Evolutionary conservation across 164 flowering plant genomes (phyloP).

Genomic region (Taxillus chinensis): DNA sequence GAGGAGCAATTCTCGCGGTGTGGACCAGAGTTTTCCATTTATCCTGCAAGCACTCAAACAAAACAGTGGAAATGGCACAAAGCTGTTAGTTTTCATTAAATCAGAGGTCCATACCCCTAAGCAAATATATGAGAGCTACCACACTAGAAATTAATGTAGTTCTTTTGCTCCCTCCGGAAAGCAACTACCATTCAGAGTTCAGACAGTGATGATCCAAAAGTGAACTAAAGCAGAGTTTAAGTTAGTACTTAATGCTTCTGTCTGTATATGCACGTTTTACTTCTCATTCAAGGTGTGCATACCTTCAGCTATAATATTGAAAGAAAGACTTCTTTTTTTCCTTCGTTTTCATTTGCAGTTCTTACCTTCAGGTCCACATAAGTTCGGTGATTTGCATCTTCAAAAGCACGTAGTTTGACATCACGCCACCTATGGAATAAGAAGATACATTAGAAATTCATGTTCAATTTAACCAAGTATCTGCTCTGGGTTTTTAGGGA

Average conservation of each 20-base stretch:
- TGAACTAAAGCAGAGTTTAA: too few relatives aligned
- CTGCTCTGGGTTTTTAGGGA: neutral
- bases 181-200: neutral
- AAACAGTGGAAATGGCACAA: neutral
- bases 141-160: neutral
- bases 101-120: neutral
- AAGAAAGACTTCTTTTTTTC: too few relatives aligned
- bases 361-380: slow-evolving; percentile 97
- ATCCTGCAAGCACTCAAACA: slow-evolving; percentile 39
- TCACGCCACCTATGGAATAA: slow-evolving; percentile 60
- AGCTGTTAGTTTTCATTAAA: neutral
- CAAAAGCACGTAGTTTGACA: slow-evolving; percentile 76
- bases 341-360: neutral
- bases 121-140: neutral
- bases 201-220: too few relatives aligned
- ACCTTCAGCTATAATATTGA: too few relatives aligned
- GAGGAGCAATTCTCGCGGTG: slow-evolving; percentile 86
- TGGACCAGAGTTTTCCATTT: slow-evolving; percentile 98
- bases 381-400: slow-evolving; percentile 88
- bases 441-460: neutral
- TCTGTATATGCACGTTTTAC: too few relatives aligned
- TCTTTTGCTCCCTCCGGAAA: neutral
- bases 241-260: too few relatives aligned
- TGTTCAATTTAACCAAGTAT: neutral
- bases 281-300: too few relatives aligned